Conservation (phyloP, 805 yeast species). For the Priceomyces carsonii region DNA sequence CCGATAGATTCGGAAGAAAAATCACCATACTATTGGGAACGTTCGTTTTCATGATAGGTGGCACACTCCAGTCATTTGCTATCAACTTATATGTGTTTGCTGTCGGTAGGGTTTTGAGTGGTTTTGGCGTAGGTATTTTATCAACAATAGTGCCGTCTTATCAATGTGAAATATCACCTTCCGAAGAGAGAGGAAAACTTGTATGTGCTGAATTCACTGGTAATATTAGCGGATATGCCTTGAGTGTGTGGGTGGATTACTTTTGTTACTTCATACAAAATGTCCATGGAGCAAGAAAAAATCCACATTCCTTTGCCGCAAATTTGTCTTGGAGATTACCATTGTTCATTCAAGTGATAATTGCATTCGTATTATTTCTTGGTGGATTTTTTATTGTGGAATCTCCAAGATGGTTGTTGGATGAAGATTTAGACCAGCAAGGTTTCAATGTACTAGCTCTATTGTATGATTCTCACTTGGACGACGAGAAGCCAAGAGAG, state of each 20-base stretch:
- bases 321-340: conserved; percentile 76
- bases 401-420: conserved; percentile 87
- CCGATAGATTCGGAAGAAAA: conserved; percentile 79
- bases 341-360: conserved; percentile 68
- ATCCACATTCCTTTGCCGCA: conserved; percentile 38
- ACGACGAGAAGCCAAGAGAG: conserved; percentile 30
- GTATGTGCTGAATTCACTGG: conserved; percentile 91
- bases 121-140: conserved; percentile 84
- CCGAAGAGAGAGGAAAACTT: conserved; percentile 78
- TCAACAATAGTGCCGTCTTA: conserved; percentile 85
- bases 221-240: conserved; percentile 76
- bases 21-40: conserved; percentile 82
- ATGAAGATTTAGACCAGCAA: conserved; percentile 68
- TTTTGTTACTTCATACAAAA: conserved; percentile 64
- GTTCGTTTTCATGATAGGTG: conserved; percentile 74
- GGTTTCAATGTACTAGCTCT: conserved; percentile 40
- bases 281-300: conserved; percentile 41
- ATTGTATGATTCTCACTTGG: conserved; percentile 29
- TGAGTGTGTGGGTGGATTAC: conserved; percentile 88
- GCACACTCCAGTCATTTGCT: conserved; percentile 67
- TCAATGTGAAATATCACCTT: conserved; percentile 87
- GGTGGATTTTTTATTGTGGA: conserved; percentile 85
- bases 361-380: conserved; percentile 64
- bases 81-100: conserved; percentile 55
- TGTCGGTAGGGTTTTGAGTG: conserved; percentile 76